Evolutionary conservation across 163 green algal genomes (phyloP).

Genomic region (Chlorella variabilis): DNA sequence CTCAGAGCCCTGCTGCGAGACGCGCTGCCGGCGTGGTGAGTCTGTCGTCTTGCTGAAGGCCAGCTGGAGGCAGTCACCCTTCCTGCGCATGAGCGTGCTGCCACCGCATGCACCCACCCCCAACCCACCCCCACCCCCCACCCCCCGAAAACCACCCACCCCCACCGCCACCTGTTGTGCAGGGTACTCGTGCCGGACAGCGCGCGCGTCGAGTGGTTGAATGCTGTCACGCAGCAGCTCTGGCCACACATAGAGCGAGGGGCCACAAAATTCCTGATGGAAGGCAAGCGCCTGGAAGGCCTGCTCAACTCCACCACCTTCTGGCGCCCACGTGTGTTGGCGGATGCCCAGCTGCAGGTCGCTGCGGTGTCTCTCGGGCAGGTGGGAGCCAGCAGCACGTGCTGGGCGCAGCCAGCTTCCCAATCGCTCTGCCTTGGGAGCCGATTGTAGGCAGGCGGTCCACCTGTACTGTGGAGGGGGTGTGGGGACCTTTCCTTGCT

Average conservation of each 20-base stretch:
- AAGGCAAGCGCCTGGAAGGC: slow-evolving; percentile 33
- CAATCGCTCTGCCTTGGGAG: no score
- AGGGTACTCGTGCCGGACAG: slow-evolving; percentile 14
- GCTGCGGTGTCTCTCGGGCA: slow-evolving; percentile 35
- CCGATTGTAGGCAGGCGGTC: no score
- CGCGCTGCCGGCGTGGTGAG: slow-evolving; percentile 4
- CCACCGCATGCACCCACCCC: no score
- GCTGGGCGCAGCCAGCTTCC: no score
- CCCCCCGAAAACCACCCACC: no score
- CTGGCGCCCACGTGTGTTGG: slow-evolving; percentile 43
- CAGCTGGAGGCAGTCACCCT: no score
- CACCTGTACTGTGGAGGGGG: no score
- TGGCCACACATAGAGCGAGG: slow-evolving; percentile 40
- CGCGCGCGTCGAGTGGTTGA: slow-evolving; percentile 21
- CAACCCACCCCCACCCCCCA: no score
- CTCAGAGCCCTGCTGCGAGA: slow-evolving; percentile 13
- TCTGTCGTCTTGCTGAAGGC: no score
- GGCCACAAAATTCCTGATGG: slow-evolving; percentile 25
- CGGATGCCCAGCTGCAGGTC: slow-evolving; percentile 16
- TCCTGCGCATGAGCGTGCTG: no score
- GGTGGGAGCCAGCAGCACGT: not conserved
- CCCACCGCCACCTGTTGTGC: no score
- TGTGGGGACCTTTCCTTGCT: no score
- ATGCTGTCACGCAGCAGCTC: slow-evolving; percentile 33
- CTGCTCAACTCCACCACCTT: slow-evolving; percentile 44